Evolutionary conservation across 2,329 filamentous ascomycete species (phyloP).

Genomic region (Colletotrichum sp.): DNA sequence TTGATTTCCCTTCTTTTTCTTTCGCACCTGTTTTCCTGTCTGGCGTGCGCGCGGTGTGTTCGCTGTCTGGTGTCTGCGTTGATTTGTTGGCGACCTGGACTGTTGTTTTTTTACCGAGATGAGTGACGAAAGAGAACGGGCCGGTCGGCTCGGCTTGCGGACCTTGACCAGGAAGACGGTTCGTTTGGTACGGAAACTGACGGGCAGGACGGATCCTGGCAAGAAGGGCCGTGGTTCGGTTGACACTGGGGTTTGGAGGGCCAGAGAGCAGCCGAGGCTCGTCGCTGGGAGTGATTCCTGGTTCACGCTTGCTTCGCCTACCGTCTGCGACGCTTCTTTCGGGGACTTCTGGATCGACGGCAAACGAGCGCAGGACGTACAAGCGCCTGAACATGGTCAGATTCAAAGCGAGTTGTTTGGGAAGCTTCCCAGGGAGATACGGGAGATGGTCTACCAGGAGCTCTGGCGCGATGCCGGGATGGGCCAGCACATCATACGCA

Average conservation of each 20-base stretch:
- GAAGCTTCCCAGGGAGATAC: not conserved
- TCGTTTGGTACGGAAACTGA: not conserved
- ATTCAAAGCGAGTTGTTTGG: not conserved
- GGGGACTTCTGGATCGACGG: not conserved
- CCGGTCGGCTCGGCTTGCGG: not conserved
- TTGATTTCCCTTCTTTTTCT: not conserved
- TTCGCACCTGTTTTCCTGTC: not conserved
- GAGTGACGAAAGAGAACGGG: not conserved
- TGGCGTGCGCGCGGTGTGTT: not conserved
- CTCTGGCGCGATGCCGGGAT: slow-evolving; percentile 7
- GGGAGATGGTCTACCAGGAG: slow-evolving; percentile 8
- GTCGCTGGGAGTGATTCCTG: not conserved
- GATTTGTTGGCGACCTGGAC: not conserved
- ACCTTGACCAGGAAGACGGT: not conserved
- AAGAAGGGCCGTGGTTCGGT: not conserved
- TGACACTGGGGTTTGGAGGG: not conserved
- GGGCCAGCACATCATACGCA: slow-evolving; percentile 6
- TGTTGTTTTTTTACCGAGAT: not conserved
- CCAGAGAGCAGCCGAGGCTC: not conserved
- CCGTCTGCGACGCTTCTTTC: not conserved
- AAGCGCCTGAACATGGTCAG: not conserved
- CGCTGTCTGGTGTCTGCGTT: not conserved
- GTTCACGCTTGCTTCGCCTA: not conserved
- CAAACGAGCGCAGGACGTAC: too few relatives aligned
- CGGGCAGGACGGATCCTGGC: not conserved